phyloP scores from a whole-genome alignment of 2,329 filamentous ascomycete genomes.

The Sporothrix mexicana region DNA sequence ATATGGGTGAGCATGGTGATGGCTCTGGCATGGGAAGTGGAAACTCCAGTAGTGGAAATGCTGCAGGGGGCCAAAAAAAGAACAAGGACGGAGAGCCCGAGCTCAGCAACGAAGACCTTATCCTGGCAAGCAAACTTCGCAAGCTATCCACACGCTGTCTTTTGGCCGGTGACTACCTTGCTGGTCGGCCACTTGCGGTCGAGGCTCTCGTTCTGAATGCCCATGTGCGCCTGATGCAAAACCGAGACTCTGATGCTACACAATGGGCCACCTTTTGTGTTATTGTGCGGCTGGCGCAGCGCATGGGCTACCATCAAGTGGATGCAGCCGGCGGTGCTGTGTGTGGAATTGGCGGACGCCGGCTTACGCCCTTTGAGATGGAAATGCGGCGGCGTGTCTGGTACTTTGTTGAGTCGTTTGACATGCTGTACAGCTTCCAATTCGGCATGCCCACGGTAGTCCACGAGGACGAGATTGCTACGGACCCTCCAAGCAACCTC shows the following conservation, averaged over 20 bases:
- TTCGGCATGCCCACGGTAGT: conserved; percentile 51
- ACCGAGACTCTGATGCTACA: conserved; percentile 50
- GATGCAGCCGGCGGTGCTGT: conserved; percentile 32
- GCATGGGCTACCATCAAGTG: conserved; percentile 58
- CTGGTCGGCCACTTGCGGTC: conserved; percentile 53
- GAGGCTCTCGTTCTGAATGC: conserved; percentile 57
- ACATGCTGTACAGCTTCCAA: conserved; percentile 57
- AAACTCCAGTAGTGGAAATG: not conserved
- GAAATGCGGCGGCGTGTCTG: conserved; percentile 59
- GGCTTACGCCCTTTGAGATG: conserved; percentile 54
- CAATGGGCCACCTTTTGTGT: conserved; percentile 57
- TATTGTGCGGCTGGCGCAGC: conserved; percentile 56
- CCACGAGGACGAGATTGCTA: conserved; percentile 67
- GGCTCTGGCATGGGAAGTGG: not conserved
- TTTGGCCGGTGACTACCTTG: conserved; percentile 55
- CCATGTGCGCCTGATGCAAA: conserved; percentile 51
- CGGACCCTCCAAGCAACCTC: conserved; percentile 64
- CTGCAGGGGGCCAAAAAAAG: not conserved
- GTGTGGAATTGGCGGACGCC: not conserved
- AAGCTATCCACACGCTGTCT: conserved; percentile 54
- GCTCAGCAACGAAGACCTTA: conserved; percentile 41
- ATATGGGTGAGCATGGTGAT: not conserved
- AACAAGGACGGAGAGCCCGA: conserved; percentile 39
- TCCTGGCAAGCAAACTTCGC: conserved; percentile 29
- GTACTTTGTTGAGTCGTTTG: conserved; percentile 56